Evolutionary conservation across 78 protist genomes (phyloP).

Genomic region (Dictyostelium discoideum): DNA sequence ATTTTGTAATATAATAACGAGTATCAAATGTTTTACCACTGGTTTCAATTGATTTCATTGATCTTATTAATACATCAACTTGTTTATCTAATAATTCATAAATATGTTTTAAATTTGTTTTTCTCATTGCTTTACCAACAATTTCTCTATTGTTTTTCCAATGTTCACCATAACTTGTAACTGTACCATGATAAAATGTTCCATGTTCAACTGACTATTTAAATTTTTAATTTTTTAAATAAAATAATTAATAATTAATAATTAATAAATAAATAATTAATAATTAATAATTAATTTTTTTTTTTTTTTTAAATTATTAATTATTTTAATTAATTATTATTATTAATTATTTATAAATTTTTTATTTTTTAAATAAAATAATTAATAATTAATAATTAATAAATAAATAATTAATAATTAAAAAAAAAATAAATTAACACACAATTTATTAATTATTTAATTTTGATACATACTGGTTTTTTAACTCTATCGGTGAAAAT

Average conservation of each 20-base stretch:
- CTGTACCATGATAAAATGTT: not conserved
- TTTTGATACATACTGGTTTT: not conserved
- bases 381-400: not conserved
- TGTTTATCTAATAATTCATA: conserved; percentile 15
- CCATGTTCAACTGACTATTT: not conserved
- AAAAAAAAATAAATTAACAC: not conserved
- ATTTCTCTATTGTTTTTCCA: conserved; percentile 33
- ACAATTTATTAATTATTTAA: not conserved
- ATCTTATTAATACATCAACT: not conserved
- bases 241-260: not conserved
- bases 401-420: too few species aligned
- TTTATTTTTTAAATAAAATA: not conserved
- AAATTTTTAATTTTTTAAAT: not conserved
- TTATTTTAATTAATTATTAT: too few species aligned
- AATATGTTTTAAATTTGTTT: conserved; percentile 34
- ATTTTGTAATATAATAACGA: not conserved
- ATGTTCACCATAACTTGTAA: not conserved
- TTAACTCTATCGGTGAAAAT: conserved; percentile 11
- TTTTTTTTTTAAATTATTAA: too few species aligned
- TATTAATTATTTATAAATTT: too few species aligned
- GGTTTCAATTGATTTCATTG: not conserved
- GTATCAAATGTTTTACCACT: conserved; percentile 2
- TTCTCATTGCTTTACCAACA: conserved; percentile 26
- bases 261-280: too few species aligned
- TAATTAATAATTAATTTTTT: too few species aligned